Evolutionary conservation across 768 basidiomycete genomes (phyloP).

Genomic region (Pleurotus cornucopiae): DNA sequence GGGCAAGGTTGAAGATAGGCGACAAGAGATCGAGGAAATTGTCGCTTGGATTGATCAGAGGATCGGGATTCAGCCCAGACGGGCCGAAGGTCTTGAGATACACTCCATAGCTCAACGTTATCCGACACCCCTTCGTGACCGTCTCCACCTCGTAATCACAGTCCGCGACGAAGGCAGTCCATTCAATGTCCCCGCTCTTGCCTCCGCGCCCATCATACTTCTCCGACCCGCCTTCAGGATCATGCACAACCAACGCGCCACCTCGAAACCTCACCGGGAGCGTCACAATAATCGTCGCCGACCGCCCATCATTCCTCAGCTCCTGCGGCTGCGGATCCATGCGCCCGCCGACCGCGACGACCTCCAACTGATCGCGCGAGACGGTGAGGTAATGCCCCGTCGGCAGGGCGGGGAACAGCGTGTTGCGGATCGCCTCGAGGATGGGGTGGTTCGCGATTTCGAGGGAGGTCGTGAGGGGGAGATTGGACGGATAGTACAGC

Average conservation of each 20-base stretch:
- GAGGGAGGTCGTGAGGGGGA: conserved; percentile 71
- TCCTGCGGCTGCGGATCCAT: conserved; percentile 52
- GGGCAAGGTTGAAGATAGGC: conserved; percentile 66
- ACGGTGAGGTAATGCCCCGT: conserved; percentile 67
- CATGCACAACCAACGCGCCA: conserved; percentile 57
- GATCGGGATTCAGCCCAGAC: conserved; percentile 43
- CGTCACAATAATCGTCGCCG: conserved; percentile 70
- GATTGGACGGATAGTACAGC: conserved; percentile 66
- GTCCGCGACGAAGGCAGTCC: conserved; percentile 72
- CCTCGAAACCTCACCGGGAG: conserved; percentile 74
- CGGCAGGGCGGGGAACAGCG: conserved; percentile 70
- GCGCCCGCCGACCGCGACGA: conserved; percentile 56
- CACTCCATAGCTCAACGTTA: conserved; percentile 69
- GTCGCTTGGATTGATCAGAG: conserved; percentile 71
- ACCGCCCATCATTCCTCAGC: conserved; percentile 58
- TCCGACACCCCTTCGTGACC: conserved; percentile 64
- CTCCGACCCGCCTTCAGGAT: conserved; percentile 53
- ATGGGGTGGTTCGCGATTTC: conserved; percentile 82
- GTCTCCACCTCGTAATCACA: conserved; percentile 73
- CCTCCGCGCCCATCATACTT: conserved; percentile 59
- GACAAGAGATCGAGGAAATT: conserved; percentile 67
- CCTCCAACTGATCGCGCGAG: conserved; percentile 64
- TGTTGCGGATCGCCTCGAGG: conserved; percentile 67
- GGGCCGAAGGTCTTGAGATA: conserved; percentile 67
- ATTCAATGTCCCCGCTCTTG: conserved; percentile 66